Evolutionary conservation across 305 asterid species (phyloP).

Genomic region (Fraxinus ornus): DNA sequence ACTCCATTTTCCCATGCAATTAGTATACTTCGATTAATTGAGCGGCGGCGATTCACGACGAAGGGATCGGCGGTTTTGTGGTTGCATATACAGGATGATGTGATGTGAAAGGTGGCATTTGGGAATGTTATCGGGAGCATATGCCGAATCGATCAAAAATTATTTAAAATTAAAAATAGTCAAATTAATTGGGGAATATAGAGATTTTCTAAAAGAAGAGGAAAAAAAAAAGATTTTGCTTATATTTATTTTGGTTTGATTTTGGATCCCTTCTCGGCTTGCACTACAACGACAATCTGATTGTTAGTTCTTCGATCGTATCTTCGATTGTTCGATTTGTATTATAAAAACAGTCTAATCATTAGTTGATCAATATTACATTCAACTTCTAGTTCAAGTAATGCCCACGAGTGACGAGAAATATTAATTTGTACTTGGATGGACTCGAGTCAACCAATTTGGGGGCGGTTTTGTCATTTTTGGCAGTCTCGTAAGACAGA

Average conservation of each 20-base stretch:
- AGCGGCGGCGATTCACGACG: conserved; percentile 3
- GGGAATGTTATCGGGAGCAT: conserved; percentile 5
- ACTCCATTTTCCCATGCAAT: conserved; percentile 74
- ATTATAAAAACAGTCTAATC: too few relatives aligned
- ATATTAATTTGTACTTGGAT: background rate
- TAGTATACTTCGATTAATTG: conserved; percentile 36
- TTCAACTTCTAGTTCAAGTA: background rate
- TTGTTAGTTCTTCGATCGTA: background rate
- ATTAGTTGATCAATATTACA: background rate
- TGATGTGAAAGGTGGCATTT: conserved; percentile 15
- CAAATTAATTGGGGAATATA: background rate
- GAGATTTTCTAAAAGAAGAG: background rate
- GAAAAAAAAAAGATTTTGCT: background rate
- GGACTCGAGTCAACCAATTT: background rate
- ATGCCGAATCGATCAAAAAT: background rate
- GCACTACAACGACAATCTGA: too few relatives aligned
- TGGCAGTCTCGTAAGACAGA: background rate
- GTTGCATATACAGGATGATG: conserved; percentile 14
- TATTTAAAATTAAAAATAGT: background rate
- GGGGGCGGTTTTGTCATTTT: background rate
- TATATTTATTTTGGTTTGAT: background rate
- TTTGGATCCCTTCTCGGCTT: background rate
- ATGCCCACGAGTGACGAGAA: background rate
- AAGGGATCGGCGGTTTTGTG: conserved; percentile 30
- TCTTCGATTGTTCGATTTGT: background rate